Evolutionary conservation across 1,139 yeast genomes (phyloP).

Genomic region (Scheffersomyces quercinus): DNA sequence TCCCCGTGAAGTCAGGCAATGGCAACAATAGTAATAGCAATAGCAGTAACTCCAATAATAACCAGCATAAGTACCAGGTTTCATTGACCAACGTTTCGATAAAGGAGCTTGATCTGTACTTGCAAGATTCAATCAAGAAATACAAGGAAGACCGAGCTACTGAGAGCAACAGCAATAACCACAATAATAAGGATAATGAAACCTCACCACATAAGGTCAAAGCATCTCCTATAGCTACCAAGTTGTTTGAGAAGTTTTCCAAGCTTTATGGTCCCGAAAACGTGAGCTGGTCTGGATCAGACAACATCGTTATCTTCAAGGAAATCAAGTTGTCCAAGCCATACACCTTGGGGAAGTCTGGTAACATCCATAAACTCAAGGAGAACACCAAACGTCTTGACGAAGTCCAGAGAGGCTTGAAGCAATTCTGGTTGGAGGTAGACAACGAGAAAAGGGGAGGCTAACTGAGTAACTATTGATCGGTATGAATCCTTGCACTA

Average conservation of each 20-base stretch:
- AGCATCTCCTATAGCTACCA: constrained; percentile 14
- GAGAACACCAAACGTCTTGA: constrained; percentile 40
- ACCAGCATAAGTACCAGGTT: constrained; percentile 7
- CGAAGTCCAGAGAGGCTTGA: constrained; percentile 54
- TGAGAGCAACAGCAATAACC: not conserved
- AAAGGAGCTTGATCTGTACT: constrained; percentile 17
- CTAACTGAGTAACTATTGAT: constrained; percentile 17
- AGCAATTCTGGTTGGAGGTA: constrained; percentile 56
- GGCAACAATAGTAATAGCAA: constrained; percentile 5
- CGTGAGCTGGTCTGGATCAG: constrained; percentile 25
- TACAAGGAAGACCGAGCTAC: constrained; percentile 9
- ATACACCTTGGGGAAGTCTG: constrained; percentile 27
- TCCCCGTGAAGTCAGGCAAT: constrained; percentile 17
- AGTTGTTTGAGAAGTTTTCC: constrained; percentile 21
- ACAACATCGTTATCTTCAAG: constrained; percentile 23
- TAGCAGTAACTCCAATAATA: constrained; percentile 5
- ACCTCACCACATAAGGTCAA: constrained; percentile 6
- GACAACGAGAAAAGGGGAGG: constrained; percentile 63
- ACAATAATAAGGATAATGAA: not conserved
- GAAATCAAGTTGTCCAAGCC: constrained; percentile 31
- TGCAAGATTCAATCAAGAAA: constrained; percentile 14
- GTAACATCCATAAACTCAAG: constrained; percentile 21
- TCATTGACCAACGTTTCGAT: constrained; percentile 12
- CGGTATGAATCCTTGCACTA: not conserved
- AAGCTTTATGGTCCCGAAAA: constrained; percentile 23